Percentiles rank a stretch among this genome's conserved stretches.
These are phyloP conservation scores for Brassica cretica DNA, from an alignment of 345 rosid genomes.

Conservation along the genomic window DNA sequence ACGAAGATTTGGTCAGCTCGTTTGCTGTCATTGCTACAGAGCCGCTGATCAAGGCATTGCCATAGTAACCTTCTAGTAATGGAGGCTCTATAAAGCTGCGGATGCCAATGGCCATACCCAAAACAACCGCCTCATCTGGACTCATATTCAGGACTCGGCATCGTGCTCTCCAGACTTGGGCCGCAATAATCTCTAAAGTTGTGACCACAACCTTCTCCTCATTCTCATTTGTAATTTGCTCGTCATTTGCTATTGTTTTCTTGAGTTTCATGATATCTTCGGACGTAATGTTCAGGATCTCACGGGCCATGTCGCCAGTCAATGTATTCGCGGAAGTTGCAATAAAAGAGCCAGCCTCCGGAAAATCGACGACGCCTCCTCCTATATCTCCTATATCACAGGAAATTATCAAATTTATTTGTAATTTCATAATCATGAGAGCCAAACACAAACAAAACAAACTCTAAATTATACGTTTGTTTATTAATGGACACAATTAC, in stretches of 20 bases:
- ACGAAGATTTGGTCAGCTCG: conserved; percentile 37
- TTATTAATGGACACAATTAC: too few relatives aligned
- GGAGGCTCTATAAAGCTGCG: conserved; percentile 38
- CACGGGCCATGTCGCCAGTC: conserved; percentile 35
- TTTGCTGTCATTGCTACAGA: conserved; percentile 23
- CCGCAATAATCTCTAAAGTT: conserved; percentile 46
- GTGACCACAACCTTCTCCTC: conserved; percentile 24
- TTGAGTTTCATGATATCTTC: conserved; percentile 40
- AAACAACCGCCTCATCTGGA: conserved; percentile 27
- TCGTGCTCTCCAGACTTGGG: conserved; percentile 49
- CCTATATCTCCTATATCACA: neutral
- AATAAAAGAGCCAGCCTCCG: neutral
- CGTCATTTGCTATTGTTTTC: conserved; percentile 21
- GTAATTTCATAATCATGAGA: neutral
- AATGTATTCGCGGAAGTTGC: conserved; percentile 28
- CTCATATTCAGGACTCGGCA: conserved; percentile 42
- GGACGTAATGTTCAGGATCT: conserved; percentile 29
- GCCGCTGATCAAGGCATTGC: conserved; percentile 41
- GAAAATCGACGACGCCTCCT: neutral
- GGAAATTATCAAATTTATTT: neutral
- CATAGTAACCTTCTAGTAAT: conserved; percentile 48
- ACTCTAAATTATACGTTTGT: neutral
- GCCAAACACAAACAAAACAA: neutral
- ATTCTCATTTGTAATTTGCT: neutral
- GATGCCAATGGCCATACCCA: conserved; percentile 32